phyloP scores from a whole-genome alignment of 331 rosid genomes.

The Pyrus hybrid region DNA sequence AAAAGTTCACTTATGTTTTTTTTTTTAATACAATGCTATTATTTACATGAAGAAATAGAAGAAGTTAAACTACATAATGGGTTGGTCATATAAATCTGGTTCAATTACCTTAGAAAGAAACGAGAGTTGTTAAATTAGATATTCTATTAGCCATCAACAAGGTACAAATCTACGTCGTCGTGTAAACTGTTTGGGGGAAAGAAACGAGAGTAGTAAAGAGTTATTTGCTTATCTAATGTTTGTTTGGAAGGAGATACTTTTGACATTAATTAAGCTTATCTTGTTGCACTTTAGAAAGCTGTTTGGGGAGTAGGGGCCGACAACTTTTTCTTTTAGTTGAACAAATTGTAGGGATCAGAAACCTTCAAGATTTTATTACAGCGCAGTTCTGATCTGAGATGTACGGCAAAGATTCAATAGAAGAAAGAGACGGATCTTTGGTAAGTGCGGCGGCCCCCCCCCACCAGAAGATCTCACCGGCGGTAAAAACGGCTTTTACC shows the following conservation, averaged over 20 bases:
- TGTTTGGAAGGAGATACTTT: background rate
- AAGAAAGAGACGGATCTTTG: background rate
- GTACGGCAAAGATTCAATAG: background rate
- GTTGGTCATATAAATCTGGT: too few relatives aligned
- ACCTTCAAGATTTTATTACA: conserved; percentile 4
- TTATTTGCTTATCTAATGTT: background rate
- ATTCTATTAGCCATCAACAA: fast-evolving
- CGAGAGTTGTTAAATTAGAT: background rate
- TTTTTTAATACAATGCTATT: too few relatives aligned
- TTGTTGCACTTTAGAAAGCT: conserved; percentile 13
- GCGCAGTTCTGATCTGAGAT: background rate
- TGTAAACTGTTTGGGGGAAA: too few relatives aligned
- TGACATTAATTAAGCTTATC: conserved; percentile 1
- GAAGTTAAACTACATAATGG: too few relatives aligned
- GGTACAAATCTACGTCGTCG: fast-evolving
- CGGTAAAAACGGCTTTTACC: conserved; percentile 14
- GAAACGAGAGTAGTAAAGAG: too few relatives aligned
- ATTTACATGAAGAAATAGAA: too few relatives aligned
- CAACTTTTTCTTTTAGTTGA: conserved; percentile 4
- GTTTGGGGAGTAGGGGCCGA: background rate
- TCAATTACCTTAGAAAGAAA: too few relatives aligned
- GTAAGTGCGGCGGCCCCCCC: conserved; percentile 16
- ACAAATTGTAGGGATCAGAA: conserved; percentile 19
- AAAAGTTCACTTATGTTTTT: background rate
- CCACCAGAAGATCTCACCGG: background rate